These are phyloP conservation scores for Globisporangium splendens DNA, from an alignment of 352 stramenopile species.

Conservation along the genomic window DNA sequence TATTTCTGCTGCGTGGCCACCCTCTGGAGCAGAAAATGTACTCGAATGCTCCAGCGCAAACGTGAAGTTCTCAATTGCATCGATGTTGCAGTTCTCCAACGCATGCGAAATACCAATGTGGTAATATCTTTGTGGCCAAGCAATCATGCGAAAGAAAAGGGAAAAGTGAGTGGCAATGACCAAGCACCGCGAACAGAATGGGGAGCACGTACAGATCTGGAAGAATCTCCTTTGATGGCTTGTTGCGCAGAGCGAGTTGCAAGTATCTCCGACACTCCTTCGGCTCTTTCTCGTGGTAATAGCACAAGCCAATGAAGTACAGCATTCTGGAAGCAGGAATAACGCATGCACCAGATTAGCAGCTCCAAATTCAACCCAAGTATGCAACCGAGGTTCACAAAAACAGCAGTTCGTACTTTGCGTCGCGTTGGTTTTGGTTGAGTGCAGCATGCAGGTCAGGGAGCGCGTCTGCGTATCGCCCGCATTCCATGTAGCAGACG, in stretches of 20 bases:
- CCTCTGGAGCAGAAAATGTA: neutral
- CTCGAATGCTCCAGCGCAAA: constrained; percentile 27
- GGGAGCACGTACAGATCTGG: constrained; percentile 49
- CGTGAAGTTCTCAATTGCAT: constrained; percentile 72
- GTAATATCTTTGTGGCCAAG: constrained; percentile 45
- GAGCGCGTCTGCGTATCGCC: constrained; percentile 41
- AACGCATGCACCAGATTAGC: neutral
- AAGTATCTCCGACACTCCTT: constrained; percentile 50
- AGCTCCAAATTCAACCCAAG: neutral
- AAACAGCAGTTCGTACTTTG: constrained; percentile 9
- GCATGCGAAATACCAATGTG: constrained; percentile 61
- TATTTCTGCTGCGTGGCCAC: neutral
- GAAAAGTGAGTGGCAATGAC: neutral
- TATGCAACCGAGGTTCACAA: neutral
- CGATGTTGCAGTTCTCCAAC: constrained; percentile 41
- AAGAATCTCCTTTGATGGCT: constrained; percentile 28
- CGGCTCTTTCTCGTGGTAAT: constrained; percentile 48
- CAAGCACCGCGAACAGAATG: neutral
- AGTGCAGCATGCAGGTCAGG: constrained; percentile 49
- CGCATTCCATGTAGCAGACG: constrained; percentile 56
- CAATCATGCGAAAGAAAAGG: neutral
- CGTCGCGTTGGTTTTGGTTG: constrained; percentile 29
- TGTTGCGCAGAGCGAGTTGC: constrained; percentile 27
- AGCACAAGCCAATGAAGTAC: constrained; percentile 64
- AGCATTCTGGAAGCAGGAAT: constrained; percentile 30